Conservation (phyloP, 768 basidiomycete genomes). For the Gyrodon lividus region DNA sequence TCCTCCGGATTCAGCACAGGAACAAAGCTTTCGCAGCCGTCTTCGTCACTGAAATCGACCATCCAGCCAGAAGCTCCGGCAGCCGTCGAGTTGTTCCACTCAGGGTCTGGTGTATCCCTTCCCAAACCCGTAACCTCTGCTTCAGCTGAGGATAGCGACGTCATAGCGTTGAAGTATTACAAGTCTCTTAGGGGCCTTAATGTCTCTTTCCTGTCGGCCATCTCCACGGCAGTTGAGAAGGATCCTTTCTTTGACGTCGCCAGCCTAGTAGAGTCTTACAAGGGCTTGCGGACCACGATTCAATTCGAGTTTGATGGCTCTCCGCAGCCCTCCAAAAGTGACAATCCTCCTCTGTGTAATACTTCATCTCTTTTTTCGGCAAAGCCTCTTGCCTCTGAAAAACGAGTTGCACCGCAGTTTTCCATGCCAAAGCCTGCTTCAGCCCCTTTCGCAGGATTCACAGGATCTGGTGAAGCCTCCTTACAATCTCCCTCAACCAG, state of each 20-base stretch:
- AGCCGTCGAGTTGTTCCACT: not conserved
- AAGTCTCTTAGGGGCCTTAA: conserved; percentile 75
- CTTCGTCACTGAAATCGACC: conserved; percentile 14
- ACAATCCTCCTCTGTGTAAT: conserved; percentile 7
- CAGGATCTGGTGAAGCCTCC: conserved; percentile 17
- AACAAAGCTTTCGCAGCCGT: conserved; percentile 13
- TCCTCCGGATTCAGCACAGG: conserved; percentile 7
- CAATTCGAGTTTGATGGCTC: conserved; percentile 54
- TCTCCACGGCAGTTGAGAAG: conserved; percentile 56
- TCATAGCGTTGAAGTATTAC: conserved; percentile 54
- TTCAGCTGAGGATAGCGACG: conserved; percentile 28
- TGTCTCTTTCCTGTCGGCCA: conserved; percentile 56
- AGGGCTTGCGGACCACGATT: conserved; percentile 48
- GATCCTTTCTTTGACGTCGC: conserved; percentile 72
- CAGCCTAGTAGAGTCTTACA: conserved; percentile 58
- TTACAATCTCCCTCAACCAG: conserved; percentile 7
- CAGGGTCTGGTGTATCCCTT: conserved; percentile 29
- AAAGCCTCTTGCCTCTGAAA: conserved; percentile 15
- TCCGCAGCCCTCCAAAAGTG: conserved; percentile 12
- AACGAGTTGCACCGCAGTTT: conserved; percentile 11
- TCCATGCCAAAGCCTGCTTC: conserved; percentile 39
- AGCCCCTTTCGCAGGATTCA: conserved; percentile 36
- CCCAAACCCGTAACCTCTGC: conserved; percentile 18
- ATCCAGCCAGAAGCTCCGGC: conserved; percentile 23
- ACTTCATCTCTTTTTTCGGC: conserved; percentile 11